Conservation (phyloP, 345 rosid species). For the Brassica carinata region DNA sequence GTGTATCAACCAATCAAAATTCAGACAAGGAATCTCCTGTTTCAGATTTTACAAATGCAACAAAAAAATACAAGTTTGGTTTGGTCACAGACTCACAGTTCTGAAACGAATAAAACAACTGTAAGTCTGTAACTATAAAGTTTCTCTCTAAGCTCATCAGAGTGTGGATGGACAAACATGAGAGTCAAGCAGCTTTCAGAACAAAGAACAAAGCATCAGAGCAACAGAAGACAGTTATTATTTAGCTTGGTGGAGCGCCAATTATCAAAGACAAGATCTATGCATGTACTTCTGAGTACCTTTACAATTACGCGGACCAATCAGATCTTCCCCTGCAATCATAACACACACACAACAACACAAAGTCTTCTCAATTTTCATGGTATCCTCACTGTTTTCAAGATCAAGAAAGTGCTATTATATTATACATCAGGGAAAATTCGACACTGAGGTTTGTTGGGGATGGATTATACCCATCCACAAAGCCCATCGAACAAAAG, state of each 20-base stretch:
- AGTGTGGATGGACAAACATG: not conserved
- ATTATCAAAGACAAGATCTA: slow-evolving; percentile 90
- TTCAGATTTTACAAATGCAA: no score
- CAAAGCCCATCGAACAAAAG: no score
- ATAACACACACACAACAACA: not conserved
- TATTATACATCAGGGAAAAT: no score
- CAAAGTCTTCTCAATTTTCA: not conserved
- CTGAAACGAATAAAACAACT: no score
- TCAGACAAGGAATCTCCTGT: no score
- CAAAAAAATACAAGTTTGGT: no score
- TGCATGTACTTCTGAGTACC: slow-evolving; percentile 99
- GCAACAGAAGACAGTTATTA: not conserved
- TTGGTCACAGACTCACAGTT: no score
- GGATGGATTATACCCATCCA: no score
- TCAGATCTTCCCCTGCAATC: slow-evolving; percentile 83
- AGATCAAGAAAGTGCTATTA: not conserved
- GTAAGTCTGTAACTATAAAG: no score
- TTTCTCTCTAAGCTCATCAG: not conserved
- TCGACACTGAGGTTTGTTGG: no score
- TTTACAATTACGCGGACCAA: slow-evolving; percentile 95
- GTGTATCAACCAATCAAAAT: no score
- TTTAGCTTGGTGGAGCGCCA: slow-evolving; percentile 98
- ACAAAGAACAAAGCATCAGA: not conserved
- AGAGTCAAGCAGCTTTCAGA: not conserved
- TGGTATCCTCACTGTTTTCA: not conserved